Evolutionary conservation across 371 early-diverging fungal species (phyloP), one percentile per base, ranked within the genome.

Genomic region (Syncephalastrum racemosum): DNA sequence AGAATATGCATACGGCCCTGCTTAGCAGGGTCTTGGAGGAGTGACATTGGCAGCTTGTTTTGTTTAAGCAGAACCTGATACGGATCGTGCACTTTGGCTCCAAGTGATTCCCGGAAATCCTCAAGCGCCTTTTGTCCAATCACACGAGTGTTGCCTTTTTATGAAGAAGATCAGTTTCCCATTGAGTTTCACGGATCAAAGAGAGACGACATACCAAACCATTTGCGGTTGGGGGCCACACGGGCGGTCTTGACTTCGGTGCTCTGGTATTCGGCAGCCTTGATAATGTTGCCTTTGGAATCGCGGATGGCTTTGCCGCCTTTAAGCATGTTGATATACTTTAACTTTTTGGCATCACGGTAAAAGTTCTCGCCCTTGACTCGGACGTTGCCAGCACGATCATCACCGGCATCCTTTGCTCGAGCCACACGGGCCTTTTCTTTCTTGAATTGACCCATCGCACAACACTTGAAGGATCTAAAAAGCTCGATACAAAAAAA

Each of bases 41-140:
- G 80, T 53, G 94, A 92, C 87, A 98, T 93, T 10, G 99, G 99
- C 42, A 99, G 85, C 80, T 98, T 97, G 79, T 94, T 97, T 58
- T 94, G 94, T 23, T 88, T 83, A 66, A 99, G 71, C 16, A 99
- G 80, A 20, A 99, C 92, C 66, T 96, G 93, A 82, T 98, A 99
- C 22, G 99, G 99, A 59, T 94, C 96, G 66, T 96, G 87, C 50
- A 90, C 82, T 70, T 89, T 93, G 54, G 85, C 78, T 39, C 89
- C 86, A 68, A 99, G 86, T 56, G 95, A 96, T 65, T 93, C 90
- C 44, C 96, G 85, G 71, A 97, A 97, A 59, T 81, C 82, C 59
- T 91, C 92, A 53, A 97, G 82, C 50, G 91, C 90, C 70, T 94
- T 90, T 68, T 96, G 96, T 3, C 92, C 93, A 64, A 96, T 93